Percentiles rank a stretch among this genome's conserved stretches.
Conservation (phyloP, 2,329 filamentous ascomycete species). For the Sporothrix luriei region DNA sequence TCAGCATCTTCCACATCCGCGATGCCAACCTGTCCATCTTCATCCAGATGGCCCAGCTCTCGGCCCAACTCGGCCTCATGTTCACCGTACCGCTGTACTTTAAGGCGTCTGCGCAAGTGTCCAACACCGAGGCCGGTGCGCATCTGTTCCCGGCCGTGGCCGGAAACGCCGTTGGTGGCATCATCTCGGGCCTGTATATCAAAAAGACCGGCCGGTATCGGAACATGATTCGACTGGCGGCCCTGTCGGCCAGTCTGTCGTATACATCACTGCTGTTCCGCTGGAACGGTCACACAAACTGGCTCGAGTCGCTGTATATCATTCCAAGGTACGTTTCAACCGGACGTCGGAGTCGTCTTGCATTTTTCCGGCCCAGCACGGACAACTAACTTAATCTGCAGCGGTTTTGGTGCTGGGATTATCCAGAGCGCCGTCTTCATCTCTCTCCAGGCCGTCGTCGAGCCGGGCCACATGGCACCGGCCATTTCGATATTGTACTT, state of each 20-base stretch:
- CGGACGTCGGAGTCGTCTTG: too few relatives aligned
- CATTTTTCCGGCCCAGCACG: background rate
- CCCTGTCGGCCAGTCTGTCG: conserved; percentile 52
- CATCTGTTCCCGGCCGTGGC: conserved; percentile 68
- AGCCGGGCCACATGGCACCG: conserved; percentile 45
- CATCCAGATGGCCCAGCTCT: conserved; percentile 56
- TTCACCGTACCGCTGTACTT: conserved; percentile 71
- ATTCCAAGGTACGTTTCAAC: conserved; percentile 49
- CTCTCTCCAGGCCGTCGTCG: conserved; percentile 47
- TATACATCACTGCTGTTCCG: conserved; percentile 58
- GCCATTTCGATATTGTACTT: conserved; percentile 50
- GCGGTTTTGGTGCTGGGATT: conserved; percentile 49
- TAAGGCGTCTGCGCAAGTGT: conserved; percentile 61
- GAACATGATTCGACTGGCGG: conserved; percentile 53
- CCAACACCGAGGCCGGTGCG: conserved; percentile 59
- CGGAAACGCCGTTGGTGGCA: conserved; percentile 66
- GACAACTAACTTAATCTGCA: conserved; percentile 32
- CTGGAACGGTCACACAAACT: conserved; percentile 63
- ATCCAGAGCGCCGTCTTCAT: conserved; percentile 49
- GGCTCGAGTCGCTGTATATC: conserved; percentile 61
- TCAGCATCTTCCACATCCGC: conserved; percentile 55
- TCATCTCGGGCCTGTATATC: conserved; percentile 62
- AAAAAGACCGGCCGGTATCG: conserved; percentile 64
- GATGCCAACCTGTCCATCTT: conserved; percentile 58
- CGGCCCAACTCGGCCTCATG: conserved; percentile 64